Evolutionary conservation across 768 basidiomycete genomes (phyloP).

Genomic region (Tricholoma bakamatsutake): DNA sequence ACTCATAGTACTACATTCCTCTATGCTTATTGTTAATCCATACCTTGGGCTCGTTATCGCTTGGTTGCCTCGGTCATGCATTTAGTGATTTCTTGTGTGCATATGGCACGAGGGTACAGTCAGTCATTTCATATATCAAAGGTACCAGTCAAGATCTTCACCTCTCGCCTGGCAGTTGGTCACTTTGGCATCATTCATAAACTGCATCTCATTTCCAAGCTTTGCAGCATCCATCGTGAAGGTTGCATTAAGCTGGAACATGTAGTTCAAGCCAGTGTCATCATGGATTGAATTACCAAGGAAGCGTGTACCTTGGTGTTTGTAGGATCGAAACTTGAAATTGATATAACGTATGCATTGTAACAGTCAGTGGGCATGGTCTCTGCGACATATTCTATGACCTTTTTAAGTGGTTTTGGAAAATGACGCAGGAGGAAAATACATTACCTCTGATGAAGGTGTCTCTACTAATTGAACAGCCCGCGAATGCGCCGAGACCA

Average conservation of each 20-base stretch:
- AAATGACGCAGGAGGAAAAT: not conserved
- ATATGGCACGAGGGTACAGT: too few relatives aligned
- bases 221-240: conserved; percentile 13
- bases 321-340: not conserved
- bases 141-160: not conserved
- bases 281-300: conserved; percentile 6
- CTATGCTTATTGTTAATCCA: too few relatives aligned
- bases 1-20: too few relatives aligned
- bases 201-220: conserved; percentile 21
- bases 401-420: not conserved
- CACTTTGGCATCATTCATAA: conserved; percentile 15
- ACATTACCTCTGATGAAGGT: conserved; percentile 21
- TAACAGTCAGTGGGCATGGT: conserved; percentile 1
- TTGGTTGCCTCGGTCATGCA: too few relatives aligned
- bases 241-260: conserved; percentile 1
- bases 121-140: not conserved
- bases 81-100: too few relatives aligned
- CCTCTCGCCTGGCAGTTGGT: conserved; percentile 15
- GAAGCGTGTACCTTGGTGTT: not conserved
- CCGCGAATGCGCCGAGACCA: conserved; percentile 45
- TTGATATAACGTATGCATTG: conserved; percentile 1
- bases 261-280: conserved; percentile 9
- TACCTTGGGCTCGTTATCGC: too few relatives aligned
- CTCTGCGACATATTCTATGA: conserved; percentile 38
- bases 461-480: conserved; percentile 4